Evolutionary conservation across 371 early-diverging fungal genomes (phyloP), one percentile per base, ranked within the genome.

Genomic region (Coemansia sp.): DNA sequence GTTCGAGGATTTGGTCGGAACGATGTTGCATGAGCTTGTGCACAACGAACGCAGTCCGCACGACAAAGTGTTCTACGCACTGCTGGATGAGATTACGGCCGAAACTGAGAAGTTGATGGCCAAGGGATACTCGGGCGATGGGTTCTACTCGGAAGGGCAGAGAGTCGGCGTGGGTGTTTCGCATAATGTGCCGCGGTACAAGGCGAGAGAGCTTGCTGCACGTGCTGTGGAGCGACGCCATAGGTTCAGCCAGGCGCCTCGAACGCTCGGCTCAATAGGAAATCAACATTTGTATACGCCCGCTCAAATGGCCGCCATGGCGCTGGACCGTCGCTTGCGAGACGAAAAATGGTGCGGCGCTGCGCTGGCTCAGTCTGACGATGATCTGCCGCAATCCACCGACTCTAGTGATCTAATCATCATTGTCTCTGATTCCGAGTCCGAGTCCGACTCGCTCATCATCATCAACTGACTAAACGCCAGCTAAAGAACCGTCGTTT

Each of bases 1-100:
- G 11, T 75, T 50, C 52, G 68, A 64, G 2, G 75, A 75, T n/a
- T 21, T 79, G 18, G 16, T 81, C 7, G 81, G 81, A 12, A 81
- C 81, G 1, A 63, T 81, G 68, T 63, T 81, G 28, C 81, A 81
- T 55, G 81, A 81, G 62, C 64, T 71, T 26, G 80, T 63, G 12
- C 80, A 78, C 26, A 80, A 69, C 8, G 79, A 52, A 50, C 69
- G 57, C 5, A 60, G 58, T 2, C 71, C 79, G 5, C 81, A 81
- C 21, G 71, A 74, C 23, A 51, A 33, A 1, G 50, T 23, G 40
- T 81, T 81, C 50, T 71, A 79, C 52, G 40, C 23, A 12, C 62
- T 64, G 20, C 62, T 81, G 57, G 79, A 79, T 28, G 67, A 47
- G 62, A 62, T 81, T 23, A 58, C 54, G 26, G 50, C 12, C 0